Percentiles rank a stretch among this genome's conserved stretches.
These are phyloP conservation scores for Lasiosphaeria hispida DNA, from an alignment of 495 filamentous ascomycete genomes.

Conservation along the genomic window DNA sequence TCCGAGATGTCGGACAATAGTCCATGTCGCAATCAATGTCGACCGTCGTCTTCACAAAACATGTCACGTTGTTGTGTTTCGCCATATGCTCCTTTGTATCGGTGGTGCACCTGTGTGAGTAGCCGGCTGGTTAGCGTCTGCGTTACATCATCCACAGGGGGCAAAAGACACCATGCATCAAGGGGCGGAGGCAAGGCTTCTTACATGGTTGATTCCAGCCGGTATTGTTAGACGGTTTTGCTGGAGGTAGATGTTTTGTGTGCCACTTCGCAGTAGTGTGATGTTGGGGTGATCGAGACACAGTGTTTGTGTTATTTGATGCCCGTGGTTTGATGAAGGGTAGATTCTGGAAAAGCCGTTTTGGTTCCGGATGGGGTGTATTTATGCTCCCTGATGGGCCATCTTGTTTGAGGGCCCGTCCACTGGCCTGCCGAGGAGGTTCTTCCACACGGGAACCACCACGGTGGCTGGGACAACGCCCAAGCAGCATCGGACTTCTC, in stretches of 20 bases:
- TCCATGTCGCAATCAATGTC: not conserved
- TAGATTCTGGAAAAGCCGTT: not conserved
- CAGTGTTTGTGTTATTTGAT: too few relatives aligned
- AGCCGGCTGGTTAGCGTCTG: too few relatives aligned
- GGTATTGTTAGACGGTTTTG: not conserved
- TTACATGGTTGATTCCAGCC: slow-evolving; percentile 6
- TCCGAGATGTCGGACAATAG: not conserved
- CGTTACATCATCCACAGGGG: not conserved
- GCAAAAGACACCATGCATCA: not conserved
- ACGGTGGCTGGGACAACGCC: not conserved
- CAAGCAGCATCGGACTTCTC: not conserved
- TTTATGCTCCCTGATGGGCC: not conserved
- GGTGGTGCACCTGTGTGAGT: too few relatives aligned
- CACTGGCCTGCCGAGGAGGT: too few relatives aligned
- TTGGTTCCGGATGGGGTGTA: not conserved
- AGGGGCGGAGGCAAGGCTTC: slow-evolving; percentile 2
- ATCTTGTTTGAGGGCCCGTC: not conserved
- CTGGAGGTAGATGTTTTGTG: not conserved
- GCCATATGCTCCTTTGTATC: too few relatives aligned
- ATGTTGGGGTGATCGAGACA: not conserved
- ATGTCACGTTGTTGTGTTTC: not conserved
- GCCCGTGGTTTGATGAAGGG: too few relatives aligned
- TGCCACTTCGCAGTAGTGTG: not conserved
- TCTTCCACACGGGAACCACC: too few relatives aligned
- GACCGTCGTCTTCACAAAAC: not conserved